Evolutionary conservation across 2,329 filamentous ascomycete species (phyloP).

Genomic region (Cercospora berteroae): DNA sequence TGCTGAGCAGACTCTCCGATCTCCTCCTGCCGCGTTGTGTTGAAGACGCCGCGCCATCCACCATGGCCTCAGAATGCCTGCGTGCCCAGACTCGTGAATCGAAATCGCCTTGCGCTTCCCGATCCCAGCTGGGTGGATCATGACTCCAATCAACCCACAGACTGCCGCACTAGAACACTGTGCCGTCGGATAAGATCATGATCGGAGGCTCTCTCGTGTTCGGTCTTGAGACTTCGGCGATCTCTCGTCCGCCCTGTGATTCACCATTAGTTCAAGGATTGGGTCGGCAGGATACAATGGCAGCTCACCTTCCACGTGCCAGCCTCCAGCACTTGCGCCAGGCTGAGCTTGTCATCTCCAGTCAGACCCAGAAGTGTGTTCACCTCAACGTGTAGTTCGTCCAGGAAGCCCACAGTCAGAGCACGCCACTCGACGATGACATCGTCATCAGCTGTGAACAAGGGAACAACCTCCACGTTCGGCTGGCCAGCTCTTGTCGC

Average conservation of each 20-base stretch:
- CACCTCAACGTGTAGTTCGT: constrained; percentile 67
- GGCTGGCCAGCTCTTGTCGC: constrained; percentile 69
- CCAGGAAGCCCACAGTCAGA: constrained; percentile 70
- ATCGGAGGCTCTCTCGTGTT: constrained; percentile 97
- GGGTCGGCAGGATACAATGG: background rate
- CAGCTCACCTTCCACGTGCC: constrained; percentile 90
- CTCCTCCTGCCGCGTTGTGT: background rate
- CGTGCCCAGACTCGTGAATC: constrained; percentile 12
- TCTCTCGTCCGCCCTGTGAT: constrained; percentile 80
- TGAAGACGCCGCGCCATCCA: constrained; percentile 3
- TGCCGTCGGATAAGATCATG: constrained; percentile 92
- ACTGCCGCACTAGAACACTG: constrained; percentile 69
- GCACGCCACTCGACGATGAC: constrained; percentile 79
- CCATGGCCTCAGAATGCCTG: constrained; percentile 8
- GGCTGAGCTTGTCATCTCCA: constrained; percentile 66
- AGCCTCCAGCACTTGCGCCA: constrained; percentile 90
- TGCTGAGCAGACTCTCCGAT: background rate
- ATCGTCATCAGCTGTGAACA: constrained; percentile 71
- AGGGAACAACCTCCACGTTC: constrained; percentile 69
- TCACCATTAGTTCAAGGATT: background rate
- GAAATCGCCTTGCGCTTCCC: constrained; percentile 8
- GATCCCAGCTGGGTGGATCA: constrained; percentile 24
- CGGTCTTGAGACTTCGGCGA: constrained; percentile 90
- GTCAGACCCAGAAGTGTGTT: constrained; percentile 66
- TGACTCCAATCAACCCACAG: constrained; percentile 31